phyloP scores from a whole-genome alignment of 805 yeast genomes.

The Barnettozyma pratensis region DNA sequence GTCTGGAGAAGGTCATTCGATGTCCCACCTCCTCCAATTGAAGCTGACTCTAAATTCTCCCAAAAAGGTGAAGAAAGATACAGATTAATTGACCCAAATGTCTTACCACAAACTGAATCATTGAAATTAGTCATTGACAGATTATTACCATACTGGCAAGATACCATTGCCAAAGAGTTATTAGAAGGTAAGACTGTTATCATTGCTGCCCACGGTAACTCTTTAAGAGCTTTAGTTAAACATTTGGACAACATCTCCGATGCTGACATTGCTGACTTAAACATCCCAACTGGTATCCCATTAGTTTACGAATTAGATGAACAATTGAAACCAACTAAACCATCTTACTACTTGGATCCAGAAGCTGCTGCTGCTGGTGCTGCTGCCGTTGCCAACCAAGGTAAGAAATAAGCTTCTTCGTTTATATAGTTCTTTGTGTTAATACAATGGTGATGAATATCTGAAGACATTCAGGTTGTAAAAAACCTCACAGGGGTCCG shows the following conservation, averaged over 20 bases:
- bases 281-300: conserved; percentile 98
- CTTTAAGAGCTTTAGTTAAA: conserved; percentile 93
- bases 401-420: conserved; percentile 45
- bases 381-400: conserved; percentile 98
- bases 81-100: conserved; percentile 75
- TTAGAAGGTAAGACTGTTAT: conserved; percentile 85
- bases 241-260: conserved; percentile 92
- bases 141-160: conserved; percentile 95
- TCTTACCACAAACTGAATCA: conserved; percentile 91
- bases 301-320: conserved; percentile 93
- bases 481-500: too few species aligned
- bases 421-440: too few species aligned
- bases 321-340: conserved; percentile 81
- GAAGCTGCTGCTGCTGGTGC: conserved; percentile 99
- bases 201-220: conserved; percentile 97
- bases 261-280: conserved; percentile 86
- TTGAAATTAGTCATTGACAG: conserved; percentile 93
- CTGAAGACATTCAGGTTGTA: too few species aligned
- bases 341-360: conserved; percentile 95
- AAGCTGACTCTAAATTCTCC: conserved; percentile 71
- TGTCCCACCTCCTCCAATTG: conserved; percentile 91
- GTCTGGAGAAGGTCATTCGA: conserved; percentile 97
- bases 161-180: conserved; percentile 79
- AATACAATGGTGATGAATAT: too few species aligned
- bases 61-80: conserved; percentile 86